Base-by-base conservation (phyloP, 805 yeast genomes). In the Wickerhamomyces ciferrii region DNA sequence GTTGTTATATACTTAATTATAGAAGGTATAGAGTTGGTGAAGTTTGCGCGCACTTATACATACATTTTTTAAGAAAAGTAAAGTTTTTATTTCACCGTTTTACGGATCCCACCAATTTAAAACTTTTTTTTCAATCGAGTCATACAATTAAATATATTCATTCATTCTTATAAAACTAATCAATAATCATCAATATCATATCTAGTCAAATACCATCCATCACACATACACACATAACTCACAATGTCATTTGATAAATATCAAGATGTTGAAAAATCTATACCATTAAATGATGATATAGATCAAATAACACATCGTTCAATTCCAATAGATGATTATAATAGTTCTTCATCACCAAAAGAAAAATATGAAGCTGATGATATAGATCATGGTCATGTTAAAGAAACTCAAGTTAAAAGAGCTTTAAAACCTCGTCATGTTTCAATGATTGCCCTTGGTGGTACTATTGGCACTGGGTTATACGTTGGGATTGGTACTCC, bases 401-500 rank as follows among this genome's bases (percentile, higher is more conserved):
- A 62, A 23, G 68, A 68, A 41, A 62, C 67, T 19, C 72, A 76
- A 53, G 81, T 78, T 45, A 75, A 75, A 54, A 69, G 87, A 61
- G 75, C 35, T 5, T 31, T 31, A 31, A 15, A 14, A 31, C 35
- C 35, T 15, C 17, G 35, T 15, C 35, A 31, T 56, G 62, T 81
- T 48, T 81, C 76, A 49, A 78, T 81, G 82, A 77, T 81, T 50
- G 81, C 85, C 45, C 76, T 81, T 43, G 83, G 83, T 15, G 83
- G 85, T 40, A 71, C 79, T 37, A 76, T 80, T 39, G 86, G 84
- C 35, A 75, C 82, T 15, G 84, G 84, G 48, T 63, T 79, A 45
- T 79, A 80, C 52, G 71, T 79, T 46, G 83, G 83, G 43, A 62
- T 75, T 11, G 83, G 84, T 14, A 61, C 65, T 18, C 70, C 79